A percentile compares a stretch with the other conserved stretches of the same genome.
These are phyloP conservation scores for Fraxinus albicans DNA, from an alignment of 305 asterid species.

Conservation along the genomic window DNA sequence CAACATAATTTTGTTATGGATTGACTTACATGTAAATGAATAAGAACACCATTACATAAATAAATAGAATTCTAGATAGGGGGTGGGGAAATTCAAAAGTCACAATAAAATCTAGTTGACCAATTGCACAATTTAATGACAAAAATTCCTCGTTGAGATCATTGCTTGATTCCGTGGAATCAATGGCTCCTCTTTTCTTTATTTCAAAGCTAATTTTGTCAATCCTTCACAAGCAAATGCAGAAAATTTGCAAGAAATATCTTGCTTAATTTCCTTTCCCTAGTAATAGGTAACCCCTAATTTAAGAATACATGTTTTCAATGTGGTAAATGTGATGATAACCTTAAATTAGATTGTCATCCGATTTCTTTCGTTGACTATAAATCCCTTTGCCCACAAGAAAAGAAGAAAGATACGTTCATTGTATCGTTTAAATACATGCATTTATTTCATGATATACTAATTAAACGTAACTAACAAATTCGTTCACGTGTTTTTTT, in stretches of 20 bases:
- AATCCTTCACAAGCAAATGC: conserved; percentile 13
- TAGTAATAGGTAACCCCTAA: conserved; percentile 24
- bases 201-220: conserved; percentile 27
- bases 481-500: neutral
- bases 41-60: conserved; percentile 1
- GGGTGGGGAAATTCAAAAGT: conserved; percentile 20
- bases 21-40: neutral
- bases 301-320: conserved; percentile 6
- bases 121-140: neutral
- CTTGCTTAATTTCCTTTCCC: conserved; percentile 27
- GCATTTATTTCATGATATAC: neutral
- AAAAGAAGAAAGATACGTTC: neutral
- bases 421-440: neutral
- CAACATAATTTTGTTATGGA: neutral
- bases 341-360: neutral
- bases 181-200: conserved; percentile 25
- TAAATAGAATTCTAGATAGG: conserved; percentile 20
- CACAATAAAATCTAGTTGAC: conserved; percentile 37
- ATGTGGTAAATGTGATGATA: neutral
- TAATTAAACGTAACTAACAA: neutral
- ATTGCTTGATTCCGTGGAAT: conserved; percentile 13
- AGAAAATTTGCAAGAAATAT: neutral
- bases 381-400: neutral
- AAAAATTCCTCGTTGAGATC: conserved; percentile 16
- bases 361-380: neutral